phyloP scores from a whole-genome alignment of 2,329 filamentous ascomycete genomes.

The Venturia asperata region DNA sequence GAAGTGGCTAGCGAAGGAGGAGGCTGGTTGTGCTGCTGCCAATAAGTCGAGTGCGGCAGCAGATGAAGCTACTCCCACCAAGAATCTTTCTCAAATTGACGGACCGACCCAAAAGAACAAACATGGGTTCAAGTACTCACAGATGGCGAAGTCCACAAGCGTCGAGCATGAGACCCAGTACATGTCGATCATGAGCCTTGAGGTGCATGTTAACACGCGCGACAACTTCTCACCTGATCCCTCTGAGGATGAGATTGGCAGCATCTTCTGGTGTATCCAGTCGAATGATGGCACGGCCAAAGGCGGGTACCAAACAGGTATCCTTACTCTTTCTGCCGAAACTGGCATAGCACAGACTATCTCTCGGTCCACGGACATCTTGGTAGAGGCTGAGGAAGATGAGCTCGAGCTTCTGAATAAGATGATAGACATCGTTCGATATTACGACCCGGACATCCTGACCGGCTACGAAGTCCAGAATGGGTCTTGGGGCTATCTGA shows the following conservation, averaged over 20 bases:
- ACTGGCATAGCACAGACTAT: constrained; percentile 54
- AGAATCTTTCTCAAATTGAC: constrained; percentile 70
- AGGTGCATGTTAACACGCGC: constrained; percentile 84
- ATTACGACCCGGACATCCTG: constrained; percentile 81
- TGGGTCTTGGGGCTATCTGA: constrained; percentile 89
- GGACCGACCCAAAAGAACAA: constrained; percentile 76
- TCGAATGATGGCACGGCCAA: constrained; percentile 58
- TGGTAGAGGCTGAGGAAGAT: constrained; percentile 66
- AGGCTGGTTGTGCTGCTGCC: constrained; percentile 18
- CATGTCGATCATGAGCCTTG: constrained; percentile 94
- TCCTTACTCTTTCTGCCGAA: constrained; percentile 63
- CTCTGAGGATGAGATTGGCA: constrained; percentile 79
- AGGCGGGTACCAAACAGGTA: constrained; percentile 55
- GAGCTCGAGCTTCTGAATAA: constrained; percentile 80
- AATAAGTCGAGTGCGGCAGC: constrained; percentile 17
- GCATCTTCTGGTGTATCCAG: constrained; percentile 84
- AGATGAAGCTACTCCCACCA: constrained; percentile 16
- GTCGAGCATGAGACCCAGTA: constrained; percentile 81
- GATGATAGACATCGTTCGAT: constrained; percentile 80
- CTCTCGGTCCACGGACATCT: constrained; percentile 51
- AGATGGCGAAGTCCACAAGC: constrained; percentile 64
- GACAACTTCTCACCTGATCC: constrained; percentile 78
- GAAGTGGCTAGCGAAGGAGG: constrained; percentile 53
- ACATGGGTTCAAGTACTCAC: constrained; percentile 79
- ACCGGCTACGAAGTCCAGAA: constrained; percentile 94